Conservation (phyloP, 2,329 filamentous ascomycete genomes). For the Cladosporium sp. region DNA sequence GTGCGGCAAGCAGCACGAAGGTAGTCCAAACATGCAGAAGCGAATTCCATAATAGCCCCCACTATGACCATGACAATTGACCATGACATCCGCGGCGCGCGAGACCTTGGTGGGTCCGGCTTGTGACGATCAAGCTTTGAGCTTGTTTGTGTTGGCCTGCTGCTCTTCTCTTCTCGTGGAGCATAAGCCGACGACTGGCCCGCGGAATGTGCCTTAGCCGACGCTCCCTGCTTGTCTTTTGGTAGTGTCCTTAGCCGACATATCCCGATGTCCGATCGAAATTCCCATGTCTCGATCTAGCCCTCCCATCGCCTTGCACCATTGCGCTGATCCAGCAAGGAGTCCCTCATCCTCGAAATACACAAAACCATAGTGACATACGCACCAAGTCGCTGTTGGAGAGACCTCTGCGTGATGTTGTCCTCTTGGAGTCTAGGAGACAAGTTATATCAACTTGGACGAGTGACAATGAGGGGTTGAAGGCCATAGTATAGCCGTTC, state of each 20-base stretch:
- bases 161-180: background rate
- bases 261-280: background rate
- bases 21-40: slow-evolving; percentile 1
- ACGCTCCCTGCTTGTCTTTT: background rate
- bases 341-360: background rate
- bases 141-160: slow-evolving; percentile 1
- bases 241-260: background rate
- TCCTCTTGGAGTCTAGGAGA: background rate
- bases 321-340: background rate
- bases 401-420: background rate
- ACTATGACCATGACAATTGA: background rate
- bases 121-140: slow-evolving; percentile 15
- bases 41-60: background rate
- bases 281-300: background rate
- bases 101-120: slow-evolving; percentile 1
- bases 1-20: background rate
- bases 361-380: background rate
- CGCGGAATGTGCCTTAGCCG: background rate
- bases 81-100: background rate
- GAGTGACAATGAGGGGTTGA: background rate
- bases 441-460: background rate
- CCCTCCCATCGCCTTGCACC: background rate
- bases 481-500: background rate
- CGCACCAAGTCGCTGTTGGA: background rate
- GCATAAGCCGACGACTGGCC: background rate